Evolutionary conservation across 345 rosid species (phyloP), one percentile per base, ranked within the genome.

Genomic region (Arabidopsis arenosa): DNA sequence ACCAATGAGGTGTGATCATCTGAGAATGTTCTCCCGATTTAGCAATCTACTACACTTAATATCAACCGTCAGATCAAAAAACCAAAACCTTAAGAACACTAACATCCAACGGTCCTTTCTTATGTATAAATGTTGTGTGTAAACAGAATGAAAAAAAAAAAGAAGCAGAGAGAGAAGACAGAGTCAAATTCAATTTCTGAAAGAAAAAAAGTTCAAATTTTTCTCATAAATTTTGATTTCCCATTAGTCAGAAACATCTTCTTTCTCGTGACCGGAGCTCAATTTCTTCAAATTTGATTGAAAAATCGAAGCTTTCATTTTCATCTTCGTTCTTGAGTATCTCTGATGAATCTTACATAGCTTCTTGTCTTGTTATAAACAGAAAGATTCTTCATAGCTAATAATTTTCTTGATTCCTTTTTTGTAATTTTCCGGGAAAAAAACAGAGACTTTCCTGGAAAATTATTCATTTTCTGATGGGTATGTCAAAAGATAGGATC

Each of bases 401-500:
- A 43, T 44, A n/a, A 44, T 13, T 44, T 44, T 44, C 17, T 44
- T 66, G 68, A 45, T 52, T 72, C 11, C 48, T 40, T 70, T 18
- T 28, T 58, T 32, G 72, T 23, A 47, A 36, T 41, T 71, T 41
- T n/a, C 41, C 44, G 57, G n/a, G n/a, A 23, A 40, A 63, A 28
- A 49, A 18, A 49, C 54, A 49, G 54, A 45, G 49, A 43, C 47
- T 43, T 44, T 44, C 47, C 47, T 43, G 15, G 49, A 45, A 5
- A 28, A 28, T 28, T 14, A 14, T 14, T 45, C 3, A 13, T 45
- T 41, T 73, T 56, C 63, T 70, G 56, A 95, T 93, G 99, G 91
- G 87, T 69, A 73, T 86, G 30, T 84, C 84, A 68, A 87, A 84
- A 66, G 99, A 95, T 76, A 72, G 89, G 64, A 70, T 95, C 57